phyloP scores from a whole-genome alignment of 106 monocot species.

The Amphibolis antarctica region DNA sequence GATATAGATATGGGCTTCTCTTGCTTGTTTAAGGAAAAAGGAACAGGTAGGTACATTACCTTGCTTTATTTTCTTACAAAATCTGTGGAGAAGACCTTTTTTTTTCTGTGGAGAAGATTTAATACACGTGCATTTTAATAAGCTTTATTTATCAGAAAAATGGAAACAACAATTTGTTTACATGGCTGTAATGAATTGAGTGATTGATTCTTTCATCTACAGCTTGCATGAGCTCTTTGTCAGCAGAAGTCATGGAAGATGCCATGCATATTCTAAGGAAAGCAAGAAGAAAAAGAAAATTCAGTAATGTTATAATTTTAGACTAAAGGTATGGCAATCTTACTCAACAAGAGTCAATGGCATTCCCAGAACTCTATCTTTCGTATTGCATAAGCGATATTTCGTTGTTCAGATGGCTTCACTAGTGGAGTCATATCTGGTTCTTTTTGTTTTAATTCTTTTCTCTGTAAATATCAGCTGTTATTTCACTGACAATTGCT shows the following conservation, averaged over 20 bases:
- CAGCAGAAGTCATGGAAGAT: constrained; percentile 40
- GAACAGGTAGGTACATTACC: constrained; percentile 22
- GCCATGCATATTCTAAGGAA: constrained; percentile 46
- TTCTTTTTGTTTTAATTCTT: too few species aligned
- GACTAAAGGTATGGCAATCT: constrained; percentile 4
- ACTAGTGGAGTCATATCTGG: too few species aligned
- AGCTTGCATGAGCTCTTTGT: constrained; percentile 25
- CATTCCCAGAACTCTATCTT: too few species aligned
- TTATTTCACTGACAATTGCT: too few species aligned
- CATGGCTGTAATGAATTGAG: background rate
- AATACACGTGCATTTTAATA: background rate
- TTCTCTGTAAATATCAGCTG: too few species aligned
- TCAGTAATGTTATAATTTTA: constrained; percentile 25
- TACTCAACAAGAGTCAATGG: too few species aligned
- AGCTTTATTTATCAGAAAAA: background rate
- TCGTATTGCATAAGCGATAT: too few species aligned
- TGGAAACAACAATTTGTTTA: too few species aligned
- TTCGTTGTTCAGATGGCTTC: too few species aligned
- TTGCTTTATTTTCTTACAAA: background rate
- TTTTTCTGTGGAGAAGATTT: background rate
- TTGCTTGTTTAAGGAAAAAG: constrained; percentile 48
- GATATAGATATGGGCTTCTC: constrained; percentile 48
- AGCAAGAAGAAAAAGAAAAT: constrained; percentile 72
- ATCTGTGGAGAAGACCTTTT: background rate
- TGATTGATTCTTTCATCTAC: constrained; percentile 1